A percentile compares a stretch with the other conserved stretches of the same genome.
These are phyloP conservation scores for Rasamsonia emersonii DNA, from an alignment of 2,329 filamentous ascomycete genomes.

Conservation along the genomic window DNA sequence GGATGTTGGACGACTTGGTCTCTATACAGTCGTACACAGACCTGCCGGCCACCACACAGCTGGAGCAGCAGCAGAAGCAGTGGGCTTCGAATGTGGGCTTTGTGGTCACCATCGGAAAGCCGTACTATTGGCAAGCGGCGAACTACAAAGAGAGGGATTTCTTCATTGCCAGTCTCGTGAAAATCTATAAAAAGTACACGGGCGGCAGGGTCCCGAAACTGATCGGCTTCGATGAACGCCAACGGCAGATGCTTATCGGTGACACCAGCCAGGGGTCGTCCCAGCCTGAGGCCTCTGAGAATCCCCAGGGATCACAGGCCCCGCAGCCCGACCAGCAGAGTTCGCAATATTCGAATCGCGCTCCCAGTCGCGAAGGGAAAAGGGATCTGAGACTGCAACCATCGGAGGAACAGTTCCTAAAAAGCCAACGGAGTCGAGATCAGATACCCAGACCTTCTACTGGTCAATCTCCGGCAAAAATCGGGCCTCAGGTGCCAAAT, in stretches of 20 bases:
- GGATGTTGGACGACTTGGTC: constrained; percentile 85
- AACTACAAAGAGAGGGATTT: constrained; percentile 97
- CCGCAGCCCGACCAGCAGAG: constrained; percentile 20
- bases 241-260: constrained; percentile 67
- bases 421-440: constrained; percentile 31
- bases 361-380: constrained; percentile 29
- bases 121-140: constrained; percentile 94
- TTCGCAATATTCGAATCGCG: constrained; percentile 22
- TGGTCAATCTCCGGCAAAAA: constrained; percentile 22
- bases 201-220: constrained; percentile 73
- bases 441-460: constrained; percentile 30
- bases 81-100: constrained; percentile 84
- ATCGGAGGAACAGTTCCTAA: constrained; percentile 29
- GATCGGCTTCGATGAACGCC: constrained; percentile 70
- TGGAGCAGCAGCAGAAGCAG: constrained; percentile 54
- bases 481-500: constrained; percentile 18
- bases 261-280: constrained; percentile 15
- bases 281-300: constrained; percentile 15
- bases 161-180: constrained; percentile 91
- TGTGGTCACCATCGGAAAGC: constrained; percentile 78
- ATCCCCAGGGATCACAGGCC: constrained; percentile 20
- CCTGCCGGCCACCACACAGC: constrained; percentile 47
- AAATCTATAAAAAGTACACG: constrained; percentile 95
- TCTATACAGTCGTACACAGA: constrained; percentile 74
- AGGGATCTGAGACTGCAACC: constrained; percentile 22